Evolutionary conservation across 306 rosid species (phyloP).

Genomic region (Echinosophora koreensis): DNA sequence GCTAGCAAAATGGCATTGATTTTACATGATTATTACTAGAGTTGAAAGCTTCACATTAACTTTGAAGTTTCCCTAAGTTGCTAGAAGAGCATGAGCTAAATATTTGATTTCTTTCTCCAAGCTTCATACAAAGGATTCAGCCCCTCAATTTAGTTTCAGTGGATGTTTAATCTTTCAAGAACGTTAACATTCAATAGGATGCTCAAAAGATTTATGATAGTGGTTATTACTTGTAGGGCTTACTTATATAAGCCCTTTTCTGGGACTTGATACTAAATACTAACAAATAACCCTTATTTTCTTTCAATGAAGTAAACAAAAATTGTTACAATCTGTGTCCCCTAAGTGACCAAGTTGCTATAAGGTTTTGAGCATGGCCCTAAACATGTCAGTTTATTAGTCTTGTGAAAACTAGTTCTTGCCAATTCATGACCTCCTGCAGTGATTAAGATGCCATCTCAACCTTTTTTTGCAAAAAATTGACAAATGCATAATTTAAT

Average conservation of each 20-base stretch:
- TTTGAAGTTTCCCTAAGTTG: not conserved
- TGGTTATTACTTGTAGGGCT: not conserved
- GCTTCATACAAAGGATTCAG: conserved; percentile 1
- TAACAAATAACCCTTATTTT: not conserved
- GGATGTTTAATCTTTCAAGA: conserved; percentile 15
- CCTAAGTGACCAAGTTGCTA: conserved; percentile 7
- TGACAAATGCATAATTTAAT: conserved; percentile 2
- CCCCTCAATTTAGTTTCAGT: not conserved
- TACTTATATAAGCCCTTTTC: not conserved
- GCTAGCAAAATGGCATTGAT: not conserved
- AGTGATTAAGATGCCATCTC: conserved; percentile 29
- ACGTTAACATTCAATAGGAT: not conserved
- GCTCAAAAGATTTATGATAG: not conserved
- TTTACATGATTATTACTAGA: not conserved
- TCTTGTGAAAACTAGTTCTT: conserved; percentile 7
- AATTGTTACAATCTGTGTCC: not conserved
- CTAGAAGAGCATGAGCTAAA: conserved; percentile 17
- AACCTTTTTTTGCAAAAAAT: not conserved
- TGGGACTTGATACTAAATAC: not conserved
- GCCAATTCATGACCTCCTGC: conserved; percentile 7
- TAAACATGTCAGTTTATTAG: not conserved
- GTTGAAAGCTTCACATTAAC: not conserved
- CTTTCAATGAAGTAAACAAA: conserved; percentile 6
- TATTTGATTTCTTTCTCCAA: conserved; percentile 13
- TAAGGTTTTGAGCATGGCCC: conserved; percentile 14